These are phyloP conservation scores for Diaporthe velutina DNA, from an alignment of 2,329 filamentous ascomycete genomes.

Conservation along the genomic window DNA sequence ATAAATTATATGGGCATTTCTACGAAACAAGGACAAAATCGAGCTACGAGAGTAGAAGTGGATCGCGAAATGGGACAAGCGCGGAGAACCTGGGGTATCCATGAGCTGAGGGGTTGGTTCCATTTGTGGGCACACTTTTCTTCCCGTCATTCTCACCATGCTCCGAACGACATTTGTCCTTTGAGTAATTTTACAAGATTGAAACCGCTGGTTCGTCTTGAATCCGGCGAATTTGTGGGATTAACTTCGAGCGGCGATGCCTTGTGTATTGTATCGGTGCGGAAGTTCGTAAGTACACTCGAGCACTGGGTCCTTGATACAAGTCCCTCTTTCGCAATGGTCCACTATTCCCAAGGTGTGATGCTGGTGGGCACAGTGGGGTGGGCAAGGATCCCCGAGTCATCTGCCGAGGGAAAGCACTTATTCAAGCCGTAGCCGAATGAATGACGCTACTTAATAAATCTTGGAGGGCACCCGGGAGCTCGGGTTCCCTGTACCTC, in stretches of 20 bases:
- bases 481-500: neutral
- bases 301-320: neutral
- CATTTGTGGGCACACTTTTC: neutral
- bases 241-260: neutral
- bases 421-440: neutral
- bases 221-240: too few species aligned
- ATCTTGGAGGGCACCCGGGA: neutral
- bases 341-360: neutral
- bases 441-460: neutral
- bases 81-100: neutral
- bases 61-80: neutral
- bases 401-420: conserved; percentile 4
- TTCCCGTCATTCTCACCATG: neutral
- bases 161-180: neutral
- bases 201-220: neutral
- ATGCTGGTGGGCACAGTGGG: conserved; percentile 11
- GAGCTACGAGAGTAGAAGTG: neutral
- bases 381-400: neutral
- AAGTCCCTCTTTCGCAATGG: neutral
- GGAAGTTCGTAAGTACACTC: neutral
- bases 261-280: neutral
- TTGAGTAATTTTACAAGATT: neutral
- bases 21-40: neutral
- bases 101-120: neutral
- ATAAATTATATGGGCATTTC: neutral